Evolutionary conservation across 2,329 filamentous ascomycete species (phyloP).

Genomic region (Sarocladium strictum): DNA sequence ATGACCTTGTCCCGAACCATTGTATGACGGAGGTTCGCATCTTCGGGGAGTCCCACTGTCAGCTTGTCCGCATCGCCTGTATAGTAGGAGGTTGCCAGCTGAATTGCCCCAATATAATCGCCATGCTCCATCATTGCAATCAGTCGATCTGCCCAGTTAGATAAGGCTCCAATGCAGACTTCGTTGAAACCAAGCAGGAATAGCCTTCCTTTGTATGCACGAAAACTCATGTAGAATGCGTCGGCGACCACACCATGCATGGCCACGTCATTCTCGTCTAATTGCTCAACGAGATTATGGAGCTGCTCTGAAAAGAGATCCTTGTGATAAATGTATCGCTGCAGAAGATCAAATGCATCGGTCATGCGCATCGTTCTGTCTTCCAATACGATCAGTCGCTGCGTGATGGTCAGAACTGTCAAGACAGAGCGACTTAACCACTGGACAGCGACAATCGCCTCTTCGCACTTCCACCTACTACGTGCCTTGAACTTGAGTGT

Average conservation of each 20-base stretch:
- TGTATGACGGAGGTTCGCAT: conserved; percentile 65
- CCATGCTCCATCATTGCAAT: conserved; percentile 93
- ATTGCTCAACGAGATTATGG: conserved; percentile 75
- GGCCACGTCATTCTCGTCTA: conserved; percentile 79
- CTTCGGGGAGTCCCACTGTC: conserved; percentile 87
- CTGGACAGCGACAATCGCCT: conserved; percentile 92
- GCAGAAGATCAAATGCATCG: conserved; percentile 86
- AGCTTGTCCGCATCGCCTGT: conserved; percentile 87
- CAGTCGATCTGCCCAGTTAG: conserved; percentile 94
- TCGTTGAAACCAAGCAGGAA: conserved; percentile 95
- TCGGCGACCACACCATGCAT: conserved; percentile 96
- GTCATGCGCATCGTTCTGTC: conserved; percentile 86
- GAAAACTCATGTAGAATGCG: conserved; percentile 97
- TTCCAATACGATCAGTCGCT: conserved; percentile 86
- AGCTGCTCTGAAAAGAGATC: conserved; percentile 89
- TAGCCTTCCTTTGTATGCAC: conserved; percentile 85
- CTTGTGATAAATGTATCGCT: conserved; percentile 86
- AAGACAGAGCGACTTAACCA: conserved; percentile 94
- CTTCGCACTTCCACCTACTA: conserved; percentile 87
- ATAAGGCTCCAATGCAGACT: conserved; percentile 81
- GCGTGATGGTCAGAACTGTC: conserved; percentile 87
- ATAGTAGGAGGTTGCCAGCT: conserved; percentile 87
- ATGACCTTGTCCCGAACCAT: conserved; percentile 85
- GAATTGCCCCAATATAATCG: conserved; percentile 90
- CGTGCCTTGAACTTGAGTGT: conserved; percentile 74